Conservation (phyloP, 106 monocot genomes). For the Dendrobium huoshanense region DNA sequence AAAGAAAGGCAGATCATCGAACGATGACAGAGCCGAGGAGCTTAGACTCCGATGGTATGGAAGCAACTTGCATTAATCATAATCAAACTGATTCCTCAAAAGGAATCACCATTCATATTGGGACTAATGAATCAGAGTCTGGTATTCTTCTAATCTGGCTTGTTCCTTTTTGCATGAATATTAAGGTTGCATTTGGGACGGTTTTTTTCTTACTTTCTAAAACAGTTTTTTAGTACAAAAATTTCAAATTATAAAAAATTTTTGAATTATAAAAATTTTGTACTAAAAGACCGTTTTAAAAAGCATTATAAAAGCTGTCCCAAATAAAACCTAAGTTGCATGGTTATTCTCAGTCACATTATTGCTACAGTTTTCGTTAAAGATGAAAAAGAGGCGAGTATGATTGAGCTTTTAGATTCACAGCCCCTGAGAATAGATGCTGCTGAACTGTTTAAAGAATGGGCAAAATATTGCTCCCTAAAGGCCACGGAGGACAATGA, state of each 20-base stretch:
- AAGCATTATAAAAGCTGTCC: no score
- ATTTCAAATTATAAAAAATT: no score
- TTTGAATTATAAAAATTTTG: no score
- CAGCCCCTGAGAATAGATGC: conserved; percentile 7
- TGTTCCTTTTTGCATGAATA: neutral
- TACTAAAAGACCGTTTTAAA: no score
- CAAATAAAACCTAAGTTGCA: neutral
- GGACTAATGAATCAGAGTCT: neutral
- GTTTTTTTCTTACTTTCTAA: no score
- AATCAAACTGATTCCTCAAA: neutral
- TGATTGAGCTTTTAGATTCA: neutral
- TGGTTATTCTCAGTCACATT: neutral
- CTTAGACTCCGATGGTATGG: neutral
- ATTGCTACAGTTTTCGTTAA: neutral
- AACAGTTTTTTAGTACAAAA: no score
- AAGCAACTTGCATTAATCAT: neutral
- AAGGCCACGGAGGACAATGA: conserved; percentile 3
- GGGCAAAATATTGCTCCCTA: conserved; percentile 10
- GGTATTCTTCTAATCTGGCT: neutral
- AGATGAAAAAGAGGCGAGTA: conserved; percentile 1
- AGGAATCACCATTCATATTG: neutral
- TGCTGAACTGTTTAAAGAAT: conserved; percentile 7
- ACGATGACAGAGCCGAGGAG: neutral
- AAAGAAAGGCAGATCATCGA: neutral
- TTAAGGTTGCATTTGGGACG: neutral